phyloP scores from a whole-genome alignment of 768 basidiomycete genomes.

The Auriscalpium orientale region DNA sequence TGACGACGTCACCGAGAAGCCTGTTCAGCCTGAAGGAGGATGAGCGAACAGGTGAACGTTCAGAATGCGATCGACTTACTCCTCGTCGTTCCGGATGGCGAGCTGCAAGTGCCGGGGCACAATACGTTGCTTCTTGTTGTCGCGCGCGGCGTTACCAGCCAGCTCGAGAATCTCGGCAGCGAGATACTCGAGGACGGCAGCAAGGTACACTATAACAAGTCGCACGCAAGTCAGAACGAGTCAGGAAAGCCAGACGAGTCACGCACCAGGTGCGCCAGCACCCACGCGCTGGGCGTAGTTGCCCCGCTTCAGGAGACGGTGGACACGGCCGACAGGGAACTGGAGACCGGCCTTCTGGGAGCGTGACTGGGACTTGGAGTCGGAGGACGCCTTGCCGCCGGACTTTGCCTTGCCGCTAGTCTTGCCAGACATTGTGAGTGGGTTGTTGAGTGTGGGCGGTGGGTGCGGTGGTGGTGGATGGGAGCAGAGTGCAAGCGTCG shows the following conservation, averaged over 20 bases:
- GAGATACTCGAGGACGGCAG: constrained; percentile 86
- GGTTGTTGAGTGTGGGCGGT: constrained; percentile 7
- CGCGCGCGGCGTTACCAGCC: constrained; percentile 77
- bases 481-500: neutral
- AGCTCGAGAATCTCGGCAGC: constrained; percentile 90
- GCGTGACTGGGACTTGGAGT: constrained; percentile 40
- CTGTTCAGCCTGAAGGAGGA: constrained; percentile 49
- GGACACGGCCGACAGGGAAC: constrained; percentile 90
- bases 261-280: constrained; percentile 75
- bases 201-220: constrained; percentile 60
- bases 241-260: neutral
- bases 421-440: constrained; percentile 50
- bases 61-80: constrained; percentile 32
- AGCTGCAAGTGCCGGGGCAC: constrained; percentile 88
- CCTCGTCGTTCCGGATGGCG: constrained; percentile 87
- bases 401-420: constrained; percentile 28
- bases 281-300: constrained; percentile 87
- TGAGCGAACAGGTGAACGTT: neutral
- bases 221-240: neutral
- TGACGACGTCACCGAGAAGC: constrained; percentile 79
- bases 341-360: constrained; percentile 71
- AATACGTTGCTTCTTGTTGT: constrained; percentile 88
- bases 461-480: constrained; percentile 9
- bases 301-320: constrained; percentile 80
- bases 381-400: constrained; percentile 38